Evolutionary conservation across 805 yeast genomes (phyloP), one percentile per base, ranked within the genome.

Genomic region (Candida khao-thaluensis): DNA sequence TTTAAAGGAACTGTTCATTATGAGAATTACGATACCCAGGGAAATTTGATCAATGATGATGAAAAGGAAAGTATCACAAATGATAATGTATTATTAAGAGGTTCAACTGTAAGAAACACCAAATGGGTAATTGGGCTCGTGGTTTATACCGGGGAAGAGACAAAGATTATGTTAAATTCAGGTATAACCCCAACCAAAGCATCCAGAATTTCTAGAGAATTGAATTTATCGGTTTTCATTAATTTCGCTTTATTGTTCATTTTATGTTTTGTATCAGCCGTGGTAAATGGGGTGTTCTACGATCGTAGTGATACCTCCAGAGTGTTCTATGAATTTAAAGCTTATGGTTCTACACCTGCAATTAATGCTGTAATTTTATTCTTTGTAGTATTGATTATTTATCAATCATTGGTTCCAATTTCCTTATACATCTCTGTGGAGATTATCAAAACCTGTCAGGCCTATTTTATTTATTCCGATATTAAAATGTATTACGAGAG

Each of bases 391-490:
- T 67, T 85, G 49, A 82, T 85, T 54, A 67, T 85, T 50, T 81
- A 84, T 56, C 93, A 85, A 62, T 73, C 86, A 2, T 66, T 85
- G 60, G 87, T 85, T 30, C 95, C 95, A 7, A 84, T 85, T 49
- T 85, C 95, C 3, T 72, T 85, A 40, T 85, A 83, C 57, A 79
- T 85, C 44, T 78, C 91, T 25, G 77, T 85, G 49, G 95, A 85
- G 58, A 84, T 85, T 47, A 80, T 85, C 60, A 83, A 85, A 52
- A 82, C 91, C 1, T 63, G 77, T 14, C 90, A 85, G 54, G 91
- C 90, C 0, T 81, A 69, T 47, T 84, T 84, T 63, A 85, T 85
- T 47, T 82, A 74, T 57, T 73, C 83, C 2, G 95, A 85, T 57
- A 63, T 71, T 18, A 70, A 75, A 42, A 79, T 85, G 82, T 85